These are phyloP conservation scores for Pseudogymnoascus sp. DNA, from an alignment of 2,329 filamentous ascomycete species.

Conservation along the genomic window DNA sequence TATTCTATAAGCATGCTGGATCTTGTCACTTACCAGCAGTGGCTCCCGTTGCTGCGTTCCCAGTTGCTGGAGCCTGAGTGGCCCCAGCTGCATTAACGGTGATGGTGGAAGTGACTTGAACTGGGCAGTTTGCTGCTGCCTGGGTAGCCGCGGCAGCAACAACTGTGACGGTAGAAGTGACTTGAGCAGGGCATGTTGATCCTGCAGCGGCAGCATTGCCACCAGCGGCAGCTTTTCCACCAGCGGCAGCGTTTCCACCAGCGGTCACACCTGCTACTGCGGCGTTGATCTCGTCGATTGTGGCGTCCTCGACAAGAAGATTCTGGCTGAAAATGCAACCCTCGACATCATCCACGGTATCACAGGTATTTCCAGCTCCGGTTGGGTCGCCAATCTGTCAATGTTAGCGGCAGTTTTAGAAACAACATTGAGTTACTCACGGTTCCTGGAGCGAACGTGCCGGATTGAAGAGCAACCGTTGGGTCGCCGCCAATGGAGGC, in stretches of 20 bases:
- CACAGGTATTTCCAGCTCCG: slow-evolving; percentile 45
- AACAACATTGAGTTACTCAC: slow-evolving; percentile 34
- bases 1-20: neutral
- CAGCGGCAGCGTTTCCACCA: slow-evolving; percentile 14
- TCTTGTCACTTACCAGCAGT: slow-evolving; percentile 10
- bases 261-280: slow-evolving; percentile 37
- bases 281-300: slow-evolving; percentile 44
- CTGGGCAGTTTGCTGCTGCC: slow-evolving; percentile 2
- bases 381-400: slow-evolving; percentile 36
- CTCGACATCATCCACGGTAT: slow-evolving; percentile 39
- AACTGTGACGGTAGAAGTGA: slow-evolving; percentile 1
- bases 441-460: slow-evolving; percentile 57
- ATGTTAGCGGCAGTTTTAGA: slow-evolving; percentile 17
- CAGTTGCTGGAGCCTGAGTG: neutral
- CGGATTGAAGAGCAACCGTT: slow-evolving; percentile 50
- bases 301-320: slow-evolving; percentile 49
- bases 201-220: slow-evolving; percentile 10
- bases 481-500: slow-evolving; percentile 57
- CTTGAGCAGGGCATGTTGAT: neutral
- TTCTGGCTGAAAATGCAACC: slow-evolving; percentile 51
- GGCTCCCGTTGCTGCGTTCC: slow-evolving; percentile 18
- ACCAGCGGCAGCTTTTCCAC: slow-evolving; percentile 18
- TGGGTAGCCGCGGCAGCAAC: slow-evolving; percentile 9
- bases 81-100: neutral
- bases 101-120: slow-evolving; percentile 6